Base-by-base conservation (phyloP, 768 basidiomycete genomes). In the Trametes punicea region DNA sequence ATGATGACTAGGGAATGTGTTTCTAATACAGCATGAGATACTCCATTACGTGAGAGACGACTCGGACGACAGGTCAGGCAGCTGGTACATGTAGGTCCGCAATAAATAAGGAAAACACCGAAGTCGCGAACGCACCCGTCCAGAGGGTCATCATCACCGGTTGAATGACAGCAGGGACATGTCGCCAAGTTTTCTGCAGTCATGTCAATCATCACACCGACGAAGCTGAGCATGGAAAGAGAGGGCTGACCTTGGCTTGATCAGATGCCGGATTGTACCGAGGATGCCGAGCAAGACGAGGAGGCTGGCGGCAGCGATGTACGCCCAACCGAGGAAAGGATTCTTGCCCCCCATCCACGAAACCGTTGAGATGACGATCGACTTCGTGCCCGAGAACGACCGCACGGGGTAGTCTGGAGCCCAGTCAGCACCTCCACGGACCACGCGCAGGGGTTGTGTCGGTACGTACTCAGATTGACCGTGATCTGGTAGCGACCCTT, bases 311-410 rank as follows among this genome's bases (percentile, higher is more conserved):
- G 93, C 83, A 15, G 87, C 95, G 41, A 99, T 87, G 67, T 99
- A 99, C 2, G 94, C 92, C 93, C 95, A 98, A 7, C 97, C 97
- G 18, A 99, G 79, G 85, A 99, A 99, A 1, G 94, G 86, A 65
- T 99, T 98, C 75, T 96, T 95, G 36, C 97, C 97, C 10, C 97
- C 97, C 68, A 97, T 93, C 95, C 96, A 98, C 1, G 95, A 93
- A 13, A 97, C 93, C 3, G 96, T 98, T 40, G 94, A 94, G 60
- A 99, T 90, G 29, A 99, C 95, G 57, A 99, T 80, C 0, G 94
- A 94, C 72, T 99, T 99, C 9, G 96, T 98, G 39, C 97, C 97
- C 49, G 85, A 85, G 77, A 90, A 99, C 8, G 86, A 80, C 44
- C 81, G 75, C 46, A 98, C 96, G 5, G 97, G 97, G 75, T 86